Evolutionary conservation across 2,329 filamentous ascomycete species (phyloP).

Genomic region (Fusarium lateritium): DNA sequence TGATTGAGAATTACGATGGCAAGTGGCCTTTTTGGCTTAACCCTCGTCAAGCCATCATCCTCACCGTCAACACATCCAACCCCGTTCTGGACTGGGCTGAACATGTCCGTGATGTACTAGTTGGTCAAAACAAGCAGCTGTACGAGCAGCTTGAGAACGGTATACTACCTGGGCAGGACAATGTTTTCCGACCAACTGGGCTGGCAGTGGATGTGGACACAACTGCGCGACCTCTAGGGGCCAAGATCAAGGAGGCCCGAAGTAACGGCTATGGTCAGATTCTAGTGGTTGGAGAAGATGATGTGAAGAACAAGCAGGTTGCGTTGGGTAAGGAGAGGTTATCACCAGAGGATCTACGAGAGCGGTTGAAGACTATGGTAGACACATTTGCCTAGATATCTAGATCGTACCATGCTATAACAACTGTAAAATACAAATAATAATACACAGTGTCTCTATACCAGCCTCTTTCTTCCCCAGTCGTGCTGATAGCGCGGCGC

Average conservation of each 20-base stretch:
- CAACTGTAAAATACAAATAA: conserved; percentile 24
- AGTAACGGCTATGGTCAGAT: conserved; percentile 80
- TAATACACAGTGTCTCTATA: conserved; percentile 6
- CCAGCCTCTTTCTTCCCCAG: conserved; percentile 7
- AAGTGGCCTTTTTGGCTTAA: conserved; percentile 92
- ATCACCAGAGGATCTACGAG: conserved; percentile 61
- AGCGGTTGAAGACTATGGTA: conserved; percentile 62
- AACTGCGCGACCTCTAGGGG: conserved; percentile 71
- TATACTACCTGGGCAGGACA: conserved; percentile 53
- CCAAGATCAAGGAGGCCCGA: conserved; percentile 82
- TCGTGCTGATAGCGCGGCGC: conserved; percentile 18
- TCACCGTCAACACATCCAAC: conserved; percentile 77
- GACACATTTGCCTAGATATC: conserved; percentile 62
- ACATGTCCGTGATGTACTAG: conserved; percentile 64
- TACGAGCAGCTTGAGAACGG: conserved; percentile 54
- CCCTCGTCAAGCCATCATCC: conserved; percentile 80
- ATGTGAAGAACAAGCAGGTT: conserved; percentile 72
- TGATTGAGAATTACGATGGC: conserved; percentile 87
- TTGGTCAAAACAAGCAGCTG: conserved; percentile 59
- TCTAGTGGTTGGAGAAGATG: conserved; percentile 78
- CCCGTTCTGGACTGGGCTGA: conserved; percentile 66
- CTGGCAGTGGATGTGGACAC: conserved; percentile 80
- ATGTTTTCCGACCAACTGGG: conserved; percentile 69
- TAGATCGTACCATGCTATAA: conserved; percentile 15
- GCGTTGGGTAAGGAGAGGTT: conserved; percentile 59